A percentile compares a stretch with the other conserved stretches of the same genome.
Conservation (phyloP, 164 flowering plant species). For the Tetrastigma voinierianum region DNA sequence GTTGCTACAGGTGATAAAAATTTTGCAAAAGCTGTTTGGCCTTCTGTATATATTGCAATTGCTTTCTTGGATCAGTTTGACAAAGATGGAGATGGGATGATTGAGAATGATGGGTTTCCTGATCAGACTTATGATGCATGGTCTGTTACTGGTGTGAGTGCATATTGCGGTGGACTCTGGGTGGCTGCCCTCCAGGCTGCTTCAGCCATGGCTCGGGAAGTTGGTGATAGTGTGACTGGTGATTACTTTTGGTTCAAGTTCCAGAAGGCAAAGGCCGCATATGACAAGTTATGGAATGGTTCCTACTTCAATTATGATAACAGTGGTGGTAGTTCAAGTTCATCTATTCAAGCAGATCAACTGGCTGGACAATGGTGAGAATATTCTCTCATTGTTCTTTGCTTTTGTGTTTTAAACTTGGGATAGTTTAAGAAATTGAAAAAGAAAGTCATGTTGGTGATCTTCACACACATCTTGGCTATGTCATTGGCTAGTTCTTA, state of each 20-base stretch:
- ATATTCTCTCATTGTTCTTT: not conserved
- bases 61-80: slow-evolving; percentile 87
- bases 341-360: slow-evolving; percentile 88
- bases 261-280: slow-evolving; percentile 61
- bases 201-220: slow-evolving; percentile 65
- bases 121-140: slow-evolving; percentile 94
- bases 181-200: slow-evolving; percentile 86
- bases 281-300: slow-evolving; percentile 76
- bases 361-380: slow-evolving; percentile 86
- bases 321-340: slow-evolving; percentile 54
- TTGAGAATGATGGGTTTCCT: slow-evolving; percentile 91
- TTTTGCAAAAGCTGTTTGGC: slow-evolving; percentile 79
- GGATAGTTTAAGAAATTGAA: not conserved
- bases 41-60: slow-evolving; percentile 74
- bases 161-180: slow-evolving; percentile 87
- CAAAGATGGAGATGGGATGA: slow-evolving; percentile 76
- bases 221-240: slow-evolving; percentile 61
- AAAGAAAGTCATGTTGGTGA: too few species aligned
- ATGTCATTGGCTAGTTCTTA: too few species aligned
- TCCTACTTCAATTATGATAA: slow-evolving; percentile 85
- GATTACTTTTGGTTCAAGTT: slow-evolving; percentile 57
- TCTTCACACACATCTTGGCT: too few species aligned
- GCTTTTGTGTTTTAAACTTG: not conserved
- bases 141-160: slow-evolving; percentile 85
- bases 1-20: slow-evolving; percentile 69